Conservation (phyloP, 2,329 filamentous ascomycete genomes). For the Scedosporium boydii region DNA sequence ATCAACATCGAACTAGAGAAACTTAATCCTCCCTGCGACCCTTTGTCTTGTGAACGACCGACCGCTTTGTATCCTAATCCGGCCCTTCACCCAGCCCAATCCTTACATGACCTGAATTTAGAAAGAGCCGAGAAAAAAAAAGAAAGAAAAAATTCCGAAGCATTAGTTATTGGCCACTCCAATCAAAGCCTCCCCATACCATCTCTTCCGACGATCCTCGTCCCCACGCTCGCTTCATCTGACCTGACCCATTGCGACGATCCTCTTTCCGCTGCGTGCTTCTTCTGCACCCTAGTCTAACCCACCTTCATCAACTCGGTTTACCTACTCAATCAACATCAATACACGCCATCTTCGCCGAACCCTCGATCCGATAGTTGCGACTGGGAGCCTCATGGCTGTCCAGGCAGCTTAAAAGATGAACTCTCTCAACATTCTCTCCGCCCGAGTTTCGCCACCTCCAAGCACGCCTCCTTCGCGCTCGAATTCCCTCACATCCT, state of each 20-base stretch:
- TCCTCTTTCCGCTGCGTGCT: background rate
- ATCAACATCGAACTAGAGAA: background rate
- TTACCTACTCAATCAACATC: no score
- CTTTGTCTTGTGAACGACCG: background rate
- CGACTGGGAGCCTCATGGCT: conserved; percentile 39
- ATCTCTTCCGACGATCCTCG: background rate
- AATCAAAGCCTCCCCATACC: background rate
- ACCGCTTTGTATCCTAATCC: background rate
- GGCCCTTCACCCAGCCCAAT: background rate
- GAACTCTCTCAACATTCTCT: conserved; percentile 96
- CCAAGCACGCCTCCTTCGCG: conserved; percentile 46
- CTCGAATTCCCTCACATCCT: conserved; percentile 49
- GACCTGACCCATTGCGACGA: background rate
- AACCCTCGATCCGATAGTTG: background rate
- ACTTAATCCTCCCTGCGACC: background rate
- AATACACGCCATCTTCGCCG: background rate
- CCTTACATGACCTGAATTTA: background rate
- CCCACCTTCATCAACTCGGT: background rate
- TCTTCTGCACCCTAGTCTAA: background rate
- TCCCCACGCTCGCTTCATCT: conserved; percentile 1
- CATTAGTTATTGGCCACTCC: background rate
- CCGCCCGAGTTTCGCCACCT: conserved; percentile 64
- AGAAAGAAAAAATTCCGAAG: background rate
- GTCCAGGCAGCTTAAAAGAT: conserved; percentile 47
- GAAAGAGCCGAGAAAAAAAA: no score